These are phyloP conservation scores for Inga oerstediana DNA, from an alignment of 306 rosid genomes.

Conservation along the genomic window DNA sequence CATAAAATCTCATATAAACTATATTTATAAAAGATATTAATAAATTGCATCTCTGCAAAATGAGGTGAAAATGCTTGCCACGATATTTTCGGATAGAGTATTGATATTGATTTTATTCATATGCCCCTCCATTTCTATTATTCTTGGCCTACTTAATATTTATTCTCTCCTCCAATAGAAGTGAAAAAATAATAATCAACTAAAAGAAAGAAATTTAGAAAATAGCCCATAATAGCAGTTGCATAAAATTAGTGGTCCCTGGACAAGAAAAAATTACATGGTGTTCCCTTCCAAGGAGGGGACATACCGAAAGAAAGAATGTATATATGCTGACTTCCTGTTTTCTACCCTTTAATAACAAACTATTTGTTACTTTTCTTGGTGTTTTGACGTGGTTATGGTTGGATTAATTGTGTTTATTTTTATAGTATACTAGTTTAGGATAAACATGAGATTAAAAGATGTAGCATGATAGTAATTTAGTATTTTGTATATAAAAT, in stretches of 20 bases:
- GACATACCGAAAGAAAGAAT: neutral
- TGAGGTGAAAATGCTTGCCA: too few species aligned
- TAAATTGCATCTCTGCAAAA: too few species aligned
- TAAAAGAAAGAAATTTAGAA: neutral
- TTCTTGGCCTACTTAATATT: neutral
- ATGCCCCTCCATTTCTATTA: neutral
- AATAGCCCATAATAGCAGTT: neutral
- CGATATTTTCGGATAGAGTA: neutral
- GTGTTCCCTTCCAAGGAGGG: neutral
- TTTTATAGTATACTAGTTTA: neutral
- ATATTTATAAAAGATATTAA: too few species aligned
- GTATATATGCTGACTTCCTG: neutral
- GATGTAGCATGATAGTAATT: too few species aligned
- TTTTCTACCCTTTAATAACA: neutral
- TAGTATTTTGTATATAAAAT: too few species aligned
- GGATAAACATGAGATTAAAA: too few species aligned
- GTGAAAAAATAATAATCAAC: neutral
- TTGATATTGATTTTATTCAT: too few species aligned
- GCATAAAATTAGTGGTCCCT: neutral
- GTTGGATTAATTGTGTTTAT: neutral
- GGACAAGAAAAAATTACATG: too few species aligned
- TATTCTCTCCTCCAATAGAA: neutral
- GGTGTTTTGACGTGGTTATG: neutral
- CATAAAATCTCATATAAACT: too few species aligned
- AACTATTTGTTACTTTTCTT: too few species aligned